These are phyloP conservation scores for Penicillium corylophilum DNA, from an alignment of 2,329 filamentous ascomycete genomes.

Conservation along the genomic window DNA sequence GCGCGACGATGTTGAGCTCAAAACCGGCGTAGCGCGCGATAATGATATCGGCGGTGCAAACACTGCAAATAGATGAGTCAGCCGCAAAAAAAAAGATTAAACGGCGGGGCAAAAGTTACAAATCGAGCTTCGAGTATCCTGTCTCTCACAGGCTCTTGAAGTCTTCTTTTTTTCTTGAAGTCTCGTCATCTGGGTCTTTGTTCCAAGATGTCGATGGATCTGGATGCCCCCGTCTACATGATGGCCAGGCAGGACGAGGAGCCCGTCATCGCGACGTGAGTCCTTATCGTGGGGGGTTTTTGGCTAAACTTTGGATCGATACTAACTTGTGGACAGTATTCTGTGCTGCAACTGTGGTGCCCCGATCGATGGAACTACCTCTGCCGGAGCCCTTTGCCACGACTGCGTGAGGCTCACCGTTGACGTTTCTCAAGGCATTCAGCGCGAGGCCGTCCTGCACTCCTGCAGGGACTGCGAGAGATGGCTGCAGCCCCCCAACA, in stretches of 20 bases:
- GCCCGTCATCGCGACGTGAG: slow-evolving; percentile 55
- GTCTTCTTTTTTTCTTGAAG: slow-evolving; percentile 5
- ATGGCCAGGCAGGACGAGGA: slow-evolving; percentile 39
- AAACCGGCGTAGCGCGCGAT: slow-evolving; percentile 2
- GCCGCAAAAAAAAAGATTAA: slow-evolving; percentile 18
- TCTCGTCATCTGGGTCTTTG: slow-evolving; percentile 2
- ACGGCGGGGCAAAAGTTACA: slow-evolving; percentile 28
- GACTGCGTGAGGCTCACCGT: slow-evolving; percentile 94
- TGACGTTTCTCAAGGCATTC: slow-evolving; percentile 89
- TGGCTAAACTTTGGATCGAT: slow-evolving; percentile 6
- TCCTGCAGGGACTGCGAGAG: slow-evolving; percentile 93
- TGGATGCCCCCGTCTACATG: slow-evolving; percentile 57
- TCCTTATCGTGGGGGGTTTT: slow-evolving; percentile 12
- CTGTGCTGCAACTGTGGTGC: slow-evolving; percentile 98
- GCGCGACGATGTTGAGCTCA: slow-evolving; percentile 7
- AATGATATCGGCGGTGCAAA: slow-evolving; percentile 18
- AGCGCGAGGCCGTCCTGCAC: slow-evolving; percentile 83
- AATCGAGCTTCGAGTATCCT: slow-evolving; percentile 16
- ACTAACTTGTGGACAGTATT: slow-evolving; percentile 57
- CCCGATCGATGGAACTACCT: slow-evolving; percentile 85
- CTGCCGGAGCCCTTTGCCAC: slow-evolving; percentile 85
- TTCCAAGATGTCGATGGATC: slow-evolving; percentile 51
- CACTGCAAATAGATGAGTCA: slow-evolving; percentile 26
- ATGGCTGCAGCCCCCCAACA: slow-evolving; percentile 82
- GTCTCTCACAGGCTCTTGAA: slow-evolving; percentile 3